Percentiles rank a stretch among this genome's conserved stretches.
Conservation (phyloP, 441 rosid genomes). For the Populus hybrid region DNA sequence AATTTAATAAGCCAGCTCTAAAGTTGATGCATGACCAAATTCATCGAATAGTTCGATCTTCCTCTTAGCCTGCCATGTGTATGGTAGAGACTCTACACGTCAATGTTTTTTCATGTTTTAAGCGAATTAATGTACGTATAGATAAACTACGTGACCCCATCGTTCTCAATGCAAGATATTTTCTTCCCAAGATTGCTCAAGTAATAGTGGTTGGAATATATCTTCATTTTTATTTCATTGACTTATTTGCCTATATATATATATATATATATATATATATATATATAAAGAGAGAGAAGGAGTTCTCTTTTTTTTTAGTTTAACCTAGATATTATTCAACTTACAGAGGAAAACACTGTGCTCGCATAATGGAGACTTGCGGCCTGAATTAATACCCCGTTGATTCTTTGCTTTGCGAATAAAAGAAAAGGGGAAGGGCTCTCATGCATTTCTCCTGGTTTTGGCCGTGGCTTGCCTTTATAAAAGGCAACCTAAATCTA, state of each 20-base stretch:
- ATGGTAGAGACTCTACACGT: background rate
- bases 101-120: background rate
- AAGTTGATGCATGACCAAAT: too few relatives aligned
- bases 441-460: background rate
- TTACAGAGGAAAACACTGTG: background rate
- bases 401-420: background rate
- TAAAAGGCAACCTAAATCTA: background rate
- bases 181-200: background rate
- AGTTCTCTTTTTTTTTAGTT: too few relatives aligned
- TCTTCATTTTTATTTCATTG: background rate
- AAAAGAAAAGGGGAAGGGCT: background rate
- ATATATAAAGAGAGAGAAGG: too few relatives aligned
- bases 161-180: background rate
- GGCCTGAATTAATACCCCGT: background rate
- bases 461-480: background rate
- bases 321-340: too few relatives aligned
- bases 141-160: background rate
- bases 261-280: background rate
- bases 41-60: background rate
- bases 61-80: conserved; percentile 18
- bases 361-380: background rate
- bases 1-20: too few relatives aligned
- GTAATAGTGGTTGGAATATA: background rate
- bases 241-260: background rate
- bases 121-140: background rate